Base-by-base conservation (phyloP, 2,329 filamentous ascomycete genomes). In the Trichoderma hamatum region DNA sequence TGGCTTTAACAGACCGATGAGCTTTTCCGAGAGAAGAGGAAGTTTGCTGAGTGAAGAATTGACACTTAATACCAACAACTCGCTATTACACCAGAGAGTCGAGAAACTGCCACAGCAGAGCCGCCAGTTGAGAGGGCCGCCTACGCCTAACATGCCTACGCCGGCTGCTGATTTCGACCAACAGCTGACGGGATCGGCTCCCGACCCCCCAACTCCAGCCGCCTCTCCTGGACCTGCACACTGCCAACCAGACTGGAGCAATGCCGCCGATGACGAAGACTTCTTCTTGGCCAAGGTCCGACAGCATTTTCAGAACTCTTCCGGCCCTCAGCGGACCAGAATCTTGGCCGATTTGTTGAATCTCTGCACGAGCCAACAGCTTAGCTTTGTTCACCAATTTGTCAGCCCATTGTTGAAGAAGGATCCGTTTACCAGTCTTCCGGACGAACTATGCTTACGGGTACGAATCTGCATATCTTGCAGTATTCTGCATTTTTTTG, bases 311-410 rank as follows among this genome's bases (percentile, higher is more conserved):
- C 89, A 90, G 75, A 88, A 90, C 67, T 90, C 93, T 79, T 91
- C 89, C 69, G 88, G 90, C 28, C 87, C 89, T 0, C 92, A 95
- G 80, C 89, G 92, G 69, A 92, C 94, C 75, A 88, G 92, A 49
- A 88, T 97, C 75, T 83, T 99, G 70, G 93, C 93, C 62, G 94
- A 97, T 77, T 84, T 99, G 69, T 84, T 99, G 72, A 97, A 97
- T 76, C 87, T 97, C 74, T 99, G 96, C 82, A 96, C 96, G 74
- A 97, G 93, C 75, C 94, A 96, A 76, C 92, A 97, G 79, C 85
- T 99, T 73, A 97, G 94, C 80, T 98, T 97, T 78, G 94, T 99
- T 24, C 93, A 96, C 74, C 93, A 96, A 78, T 97, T 97, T 80
- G 95, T 99, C 74, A 95, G 93, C 78, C 96, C 96, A 32, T 83